These are phyloP conservation scores for Alternaria longipes DNA, from an alignment of 2,329 filamentous ascomycete species.

Conservation along the genomic window DNA sequence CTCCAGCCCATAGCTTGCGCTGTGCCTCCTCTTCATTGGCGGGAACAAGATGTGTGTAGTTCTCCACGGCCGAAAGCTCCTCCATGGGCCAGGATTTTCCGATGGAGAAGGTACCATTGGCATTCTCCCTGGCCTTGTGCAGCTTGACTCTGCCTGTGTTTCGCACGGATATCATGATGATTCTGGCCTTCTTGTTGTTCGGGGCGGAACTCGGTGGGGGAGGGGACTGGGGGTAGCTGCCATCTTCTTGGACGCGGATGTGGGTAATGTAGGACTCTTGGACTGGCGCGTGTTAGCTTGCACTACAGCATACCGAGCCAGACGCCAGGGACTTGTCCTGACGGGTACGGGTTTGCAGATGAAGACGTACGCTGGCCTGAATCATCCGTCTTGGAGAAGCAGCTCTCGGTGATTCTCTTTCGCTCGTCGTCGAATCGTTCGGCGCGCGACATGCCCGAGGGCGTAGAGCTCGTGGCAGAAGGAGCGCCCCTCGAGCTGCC, in stretches of 20 bases:
- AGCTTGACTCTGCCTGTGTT: conserved; percentile 92
- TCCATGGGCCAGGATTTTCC: conserved; percentile 98
- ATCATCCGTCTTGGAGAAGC: conserved; percentile 87
- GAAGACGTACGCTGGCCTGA: conserved; percentile 79
- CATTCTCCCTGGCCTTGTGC: conserved; percentile 96
- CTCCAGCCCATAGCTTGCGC: conserved; percentile 78
- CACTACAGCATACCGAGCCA: neutral
- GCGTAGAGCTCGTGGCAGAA: conserved; percentile 36
- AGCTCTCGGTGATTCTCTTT: conserved; percentile 90
- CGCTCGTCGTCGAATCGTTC: conserved; percentile 98
- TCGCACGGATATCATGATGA: conserved; percentile 92
- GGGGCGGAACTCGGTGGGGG: conserved; percentile 80
- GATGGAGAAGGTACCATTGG: conserved; percentile 93
- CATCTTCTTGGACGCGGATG: conserved; percentile 89
- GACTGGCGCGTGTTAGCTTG: conserved; percentile 58
- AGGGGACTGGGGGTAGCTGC: conserved; percentile 80
- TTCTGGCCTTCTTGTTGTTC: conserved; percentile 82
- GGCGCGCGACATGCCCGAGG: conserved; percentile 62
- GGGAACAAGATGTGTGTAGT: conserved; percentile 72
- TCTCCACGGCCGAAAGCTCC: conserved; percentile 84
- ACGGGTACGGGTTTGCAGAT: neutral
- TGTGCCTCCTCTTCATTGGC: conserved; percentile 68
- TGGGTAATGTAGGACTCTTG: conserved; percentile 98
- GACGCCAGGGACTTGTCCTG: neutral
- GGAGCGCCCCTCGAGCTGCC: conserved; percentile 41